phyloP scores from a whole-genome alignment of 768 basidiomycete genomes.

The Tulasnella sp. region DNA sequence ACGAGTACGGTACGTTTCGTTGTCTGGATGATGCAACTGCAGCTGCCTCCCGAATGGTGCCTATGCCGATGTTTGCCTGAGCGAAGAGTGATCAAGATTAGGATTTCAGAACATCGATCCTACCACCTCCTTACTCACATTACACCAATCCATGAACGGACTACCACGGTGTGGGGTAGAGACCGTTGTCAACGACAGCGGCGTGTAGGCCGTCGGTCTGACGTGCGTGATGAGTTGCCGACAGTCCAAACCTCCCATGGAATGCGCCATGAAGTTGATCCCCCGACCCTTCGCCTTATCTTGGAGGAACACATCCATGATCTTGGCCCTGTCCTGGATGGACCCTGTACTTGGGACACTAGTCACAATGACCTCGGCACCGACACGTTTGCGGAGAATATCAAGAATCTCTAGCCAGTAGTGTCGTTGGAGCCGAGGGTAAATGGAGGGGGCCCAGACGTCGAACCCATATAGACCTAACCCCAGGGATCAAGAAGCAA shows the following conservation, averaged over 20 bases:
- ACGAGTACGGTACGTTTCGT: slow-evolving; percentile 30
- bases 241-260: slow-evolving; percentile 94
- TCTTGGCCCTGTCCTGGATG: slow-evolving; percentile 66
- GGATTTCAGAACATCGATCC: neutral
- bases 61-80: slow-evolving; percentile 87
- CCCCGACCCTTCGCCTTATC: slow-evolving; percentile 59
- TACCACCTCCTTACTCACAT: slow-evolving; percentile 39
- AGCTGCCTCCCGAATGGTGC: slow-evolving; percentile 27
- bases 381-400: slow-evolving; percentile 66
- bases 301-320: slow-evolving; percentile 62
- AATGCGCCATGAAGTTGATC: slow-evolving; percentile 90
- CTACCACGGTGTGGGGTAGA: slow-evolving; percentile 92
- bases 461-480: slow-evolving; percentile 92
- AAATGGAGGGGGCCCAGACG: slow-evolving; percentile 69
- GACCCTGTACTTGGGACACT: slow-evolving; percentile 92
- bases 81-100: slow-evolving; percentile 3
- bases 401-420: slow-evolving; percentile 84
- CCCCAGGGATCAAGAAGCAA: neutral
- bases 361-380: slow-evolving; percentile 92
- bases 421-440: slow-evolving; percentile 76
- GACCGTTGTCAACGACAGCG: slow-evolving; percentile 78
- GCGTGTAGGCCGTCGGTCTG: slow-evolving; percentile 69
- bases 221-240: slow-evolving; percentile 84
- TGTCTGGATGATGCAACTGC: slow-evolving; percentile 15
- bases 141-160: slow-evolving; percentile 99